A percentile compares a stretch with the other conserved stretches of the same genome.
phyloP scores from a whole-genome alignment of 768 basidiomycete genomes.

The Cystofilobasidium macerans region DNA sequence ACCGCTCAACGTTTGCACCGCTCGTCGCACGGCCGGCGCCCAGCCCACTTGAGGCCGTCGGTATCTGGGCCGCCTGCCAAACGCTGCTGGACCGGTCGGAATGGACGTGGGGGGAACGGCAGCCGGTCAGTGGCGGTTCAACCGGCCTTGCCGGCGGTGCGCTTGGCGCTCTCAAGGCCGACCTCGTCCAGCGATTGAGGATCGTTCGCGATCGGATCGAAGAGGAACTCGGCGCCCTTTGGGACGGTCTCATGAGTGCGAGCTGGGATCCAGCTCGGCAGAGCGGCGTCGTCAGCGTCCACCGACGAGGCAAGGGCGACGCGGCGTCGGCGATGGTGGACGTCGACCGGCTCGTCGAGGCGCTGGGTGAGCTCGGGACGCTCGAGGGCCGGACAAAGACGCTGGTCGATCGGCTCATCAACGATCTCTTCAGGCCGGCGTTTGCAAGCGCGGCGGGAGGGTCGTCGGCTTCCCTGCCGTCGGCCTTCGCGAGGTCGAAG shows the following conservation, averaged over 20 bases:
- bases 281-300: slow-evolving; percentile 9
- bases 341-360: background rate
- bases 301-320: too few relatives aligned
- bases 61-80: slow-evolving; percentile 6
- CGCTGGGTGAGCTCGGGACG: slow-evolving; percentile 4
- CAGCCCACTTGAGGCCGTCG: background rate
- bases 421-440: slow-evolving; percentile 7
- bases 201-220: slow-evolving; percentile 19
- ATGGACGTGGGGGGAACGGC: slow-evolving; percentile 16
- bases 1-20: slow-evolving; percentile 10
- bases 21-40: slow-evolving; percentile 8
- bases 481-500: slow-evolving; percentile 8
- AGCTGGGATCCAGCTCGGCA: background rate
- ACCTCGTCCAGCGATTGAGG: slow-evolving; percentile 18
- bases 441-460: too few relatives aligned
- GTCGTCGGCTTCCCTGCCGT: too few relatives aligned
- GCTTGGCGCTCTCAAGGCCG: background rate
- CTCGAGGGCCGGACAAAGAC: background rate
- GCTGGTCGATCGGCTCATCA: background rate
- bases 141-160: too few relatives aligned
- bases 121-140: too few relatives aligned
- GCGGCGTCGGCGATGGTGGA: too few relatives aligned
- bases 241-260: slow-evolving; percentile 1
- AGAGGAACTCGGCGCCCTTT: slow-evolving; percentile 12
- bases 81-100: slow-evolving; percentile 9